These are phyloP conservation scores for Spergularia bocconei DNA, from an alignment of 148 eudicot genomes.

Conservation along the genomic window DNA sequence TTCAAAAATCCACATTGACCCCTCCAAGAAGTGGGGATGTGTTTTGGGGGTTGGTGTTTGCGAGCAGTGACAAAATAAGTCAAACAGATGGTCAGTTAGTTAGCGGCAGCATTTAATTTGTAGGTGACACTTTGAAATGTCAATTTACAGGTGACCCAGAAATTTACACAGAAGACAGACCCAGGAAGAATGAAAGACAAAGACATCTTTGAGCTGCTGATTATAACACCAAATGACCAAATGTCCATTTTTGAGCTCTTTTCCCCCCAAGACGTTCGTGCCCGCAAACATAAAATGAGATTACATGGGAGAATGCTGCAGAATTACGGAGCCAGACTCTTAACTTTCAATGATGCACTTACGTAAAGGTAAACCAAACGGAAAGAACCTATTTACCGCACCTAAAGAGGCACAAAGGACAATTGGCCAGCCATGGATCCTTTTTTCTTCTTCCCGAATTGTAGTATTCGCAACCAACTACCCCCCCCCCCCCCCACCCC, in stretches of 20 bases:
- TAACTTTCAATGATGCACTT: too few species aligned
- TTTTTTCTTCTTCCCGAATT: too few species aligned
- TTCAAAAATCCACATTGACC: conserved; percentile 18
- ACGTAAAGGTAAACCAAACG: too few species aligned
- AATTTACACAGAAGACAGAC: background rate
- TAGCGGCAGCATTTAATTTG: conserved; percentile 26
- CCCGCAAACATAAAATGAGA: background rate
- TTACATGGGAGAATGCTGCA: background rate
- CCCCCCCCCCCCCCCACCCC: too few species aligned
- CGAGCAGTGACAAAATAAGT: conserved; percentile 15
- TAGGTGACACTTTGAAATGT: conserved; percentile 22
- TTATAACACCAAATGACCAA: background rate
- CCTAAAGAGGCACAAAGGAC: too few species aligned
- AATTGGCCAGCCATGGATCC: too few species aligned
- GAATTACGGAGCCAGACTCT: background rate
- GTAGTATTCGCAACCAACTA: too few species aligned
- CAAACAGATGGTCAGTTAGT: conserved; percentile 28
- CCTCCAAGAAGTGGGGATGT: background rate
- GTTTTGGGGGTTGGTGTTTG: conserved; percentile 7
- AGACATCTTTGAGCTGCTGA: background rate
- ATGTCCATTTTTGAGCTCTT: background rate
- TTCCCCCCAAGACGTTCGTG: too few species aligned
- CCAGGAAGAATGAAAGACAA: background rate
- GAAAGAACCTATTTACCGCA: too few species aligned
- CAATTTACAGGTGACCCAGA: conserved; percentile 18